These are phyloP conservation scores for Piper longum DNA, from an alignment of 164 flowering plant species.

Conservation along the genomic window DNA sequence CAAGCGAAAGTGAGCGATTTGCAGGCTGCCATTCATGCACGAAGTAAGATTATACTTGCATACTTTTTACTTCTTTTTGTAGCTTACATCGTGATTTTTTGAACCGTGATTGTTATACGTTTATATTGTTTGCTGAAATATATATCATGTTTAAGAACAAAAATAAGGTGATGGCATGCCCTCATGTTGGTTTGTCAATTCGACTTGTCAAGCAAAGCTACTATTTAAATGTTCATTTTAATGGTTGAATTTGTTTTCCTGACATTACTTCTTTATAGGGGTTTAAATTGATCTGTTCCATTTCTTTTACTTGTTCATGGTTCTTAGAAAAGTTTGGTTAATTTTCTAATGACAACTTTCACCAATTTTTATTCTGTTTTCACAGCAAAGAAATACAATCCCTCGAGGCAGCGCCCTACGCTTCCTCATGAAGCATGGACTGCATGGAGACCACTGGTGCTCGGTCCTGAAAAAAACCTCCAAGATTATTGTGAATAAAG, in stretches of 20 bases:
- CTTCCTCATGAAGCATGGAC: constrained; percentile 68
- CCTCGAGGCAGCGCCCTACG: constrained; percentile 82
- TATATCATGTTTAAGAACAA: background rate
- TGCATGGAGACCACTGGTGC: constrained; percentile 62
- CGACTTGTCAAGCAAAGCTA: too few relatives aligned
- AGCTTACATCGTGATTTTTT: background rate
- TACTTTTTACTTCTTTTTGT: background rate
- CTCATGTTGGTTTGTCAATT: too few relatives aligned
- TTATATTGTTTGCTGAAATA: background rate
- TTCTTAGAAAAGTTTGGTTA: too few relatives aligned
- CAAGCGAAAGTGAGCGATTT: constrained; percentile 91
- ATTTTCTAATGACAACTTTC: too few relatives aligned
- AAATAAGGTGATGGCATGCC: too few relatives aligned
- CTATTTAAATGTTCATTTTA: too few relatives aligned
- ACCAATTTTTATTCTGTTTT: constrained; percentile 8
- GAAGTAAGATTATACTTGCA: constrained; percentile 36
- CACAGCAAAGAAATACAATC: constrained; percentile 84
- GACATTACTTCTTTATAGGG: too few relatives aligned
- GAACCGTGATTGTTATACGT: background rate
- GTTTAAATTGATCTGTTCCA: too few relatives aligned
- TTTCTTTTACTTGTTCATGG: background rate
- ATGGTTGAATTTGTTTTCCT: too few relatives aligned
- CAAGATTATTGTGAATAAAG: constrained; percentile 42
- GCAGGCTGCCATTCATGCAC: constrained; percentile 65
- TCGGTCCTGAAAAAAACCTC: constrained; percentile 46